These are phyloP conservation scores for Hanseniaspora uvarum DNA, from an alignment of 1,139 yeast species.

Conservation along the genomic window DNA sequence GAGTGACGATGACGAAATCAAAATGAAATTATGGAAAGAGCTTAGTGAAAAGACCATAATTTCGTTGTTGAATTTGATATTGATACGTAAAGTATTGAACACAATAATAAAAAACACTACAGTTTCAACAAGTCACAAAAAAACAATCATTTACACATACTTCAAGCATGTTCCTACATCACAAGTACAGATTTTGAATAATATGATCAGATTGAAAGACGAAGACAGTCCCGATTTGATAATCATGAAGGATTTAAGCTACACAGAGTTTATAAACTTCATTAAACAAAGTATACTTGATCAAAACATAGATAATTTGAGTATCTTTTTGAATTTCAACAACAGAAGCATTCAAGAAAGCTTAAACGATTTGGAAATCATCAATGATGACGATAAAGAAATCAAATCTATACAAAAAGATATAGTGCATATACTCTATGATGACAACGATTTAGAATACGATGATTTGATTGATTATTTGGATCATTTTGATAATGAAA, in stretches of 20 bases:
- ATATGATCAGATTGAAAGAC: background rate
- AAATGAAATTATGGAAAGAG: constrained; percentile 5
- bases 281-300: constrained; percentile 11
- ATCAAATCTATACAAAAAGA: constrained; percentile 4
- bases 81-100: constrained; percentile 2
- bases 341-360: background rate
- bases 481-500: background rate
- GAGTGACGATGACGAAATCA: background rate
- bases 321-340: constrained; percentile 8
- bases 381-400: background rate
- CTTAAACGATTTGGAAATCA: background rate
- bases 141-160: constrained; percentile 11
- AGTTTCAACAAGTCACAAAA: background rate
- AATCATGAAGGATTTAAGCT: constrained; percentile 4
- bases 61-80: background rate
- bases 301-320: constrained; percentile 8
- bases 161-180: background rate
- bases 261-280: background rate
- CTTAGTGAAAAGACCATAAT: constrained; percentile 9
- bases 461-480: background rate
- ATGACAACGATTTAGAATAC: background rate
- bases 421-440: constrained; percentile 1
- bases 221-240: background rate
- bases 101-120: background rate
- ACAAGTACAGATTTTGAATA: background rate